Conservation (phyloP, 2,329 filamentous ascomycete species). For the Penicillium carneum region DNA sequence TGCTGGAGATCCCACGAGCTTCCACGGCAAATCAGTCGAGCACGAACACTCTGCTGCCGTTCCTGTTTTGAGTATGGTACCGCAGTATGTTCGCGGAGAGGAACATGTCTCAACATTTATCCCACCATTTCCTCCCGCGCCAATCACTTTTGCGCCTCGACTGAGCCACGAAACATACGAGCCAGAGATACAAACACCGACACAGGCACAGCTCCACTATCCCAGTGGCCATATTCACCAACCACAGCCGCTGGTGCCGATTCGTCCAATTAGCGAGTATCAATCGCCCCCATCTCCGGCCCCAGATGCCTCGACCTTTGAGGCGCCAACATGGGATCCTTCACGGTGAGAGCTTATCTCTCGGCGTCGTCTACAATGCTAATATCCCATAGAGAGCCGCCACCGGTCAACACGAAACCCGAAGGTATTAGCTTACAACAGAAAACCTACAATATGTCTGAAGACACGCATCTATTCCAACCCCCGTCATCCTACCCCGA, state of each 20-base stretch:
- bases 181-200: background rate
- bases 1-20: slow-evolving; percentile 5
- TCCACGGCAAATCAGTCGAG: slow-evolving; percentile 9
- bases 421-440: slow-evolving; percentile 85
- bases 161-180: slow-evolving; percentile 20
- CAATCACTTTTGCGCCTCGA: slow-evolving; percentile 27
- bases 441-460: slow-evolving; percentile 82
- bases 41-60: slow-evolving; percentile 3
- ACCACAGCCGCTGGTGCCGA: slow-evolving; percentile 50
- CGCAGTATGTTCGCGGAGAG: slow-evolving; percentile 56
- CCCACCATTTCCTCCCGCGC: slow-evolving; percentile 27
- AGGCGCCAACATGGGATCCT: slow-evolving; percentile 70
- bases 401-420: slow-evolving; percentile 72
- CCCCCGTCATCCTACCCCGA: slow-evolving; percentile 80
- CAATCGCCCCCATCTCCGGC: slow-evolving; percentile 47
- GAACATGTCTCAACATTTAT: slow-evolving; percentile 50
- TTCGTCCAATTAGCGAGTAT: slow-evolving; percentile 49
- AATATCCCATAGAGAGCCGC: slow-evolving; percentile 61
- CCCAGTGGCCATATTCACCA: slow-evolving; percentile 35
- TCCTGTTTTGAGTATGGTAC: slow-evolving; percentile 48
- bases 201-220: slow-evolving; percentile 11
- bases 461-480: slow-evolving; percentile 75
- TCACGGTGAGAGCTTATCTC: slow-evolving; percentile 57
- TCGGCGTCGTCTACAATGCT: slow-evolving; percentile 26
- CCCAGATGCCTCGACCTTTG: slow-evolving; percentile 56